Evolutionary conservation across 208 protist genomes (phyloP).

Genomic region (Leishmania gerbilli): DNA sequence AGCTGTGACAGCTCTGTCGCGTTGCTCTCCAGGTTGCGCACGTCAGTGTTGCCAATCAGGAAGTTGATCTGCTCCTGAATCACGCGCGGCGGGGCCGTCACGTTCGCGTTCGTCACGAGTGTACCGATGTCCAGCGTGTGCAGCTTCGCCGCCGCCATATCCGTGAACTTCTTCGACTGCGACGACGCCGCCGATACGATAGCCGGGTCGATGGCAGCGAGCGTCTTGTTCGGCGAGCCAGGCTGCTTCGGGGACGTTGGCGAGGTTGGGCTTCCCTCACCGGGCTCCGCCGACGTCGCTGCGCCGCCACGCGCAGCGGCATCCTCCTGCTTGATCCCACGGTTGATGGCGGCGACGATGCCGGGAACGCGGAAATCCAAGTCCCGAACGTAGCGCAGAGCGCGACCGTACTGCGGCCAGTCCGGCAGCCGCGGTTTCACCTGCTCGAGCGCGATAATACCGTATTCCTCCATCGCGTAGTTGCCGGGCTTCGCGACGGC

Average conservation of each 20-base stretch:
- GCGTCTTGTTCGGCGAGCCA: constrained; percentile 27
- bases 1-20: constrained; percentile 77
- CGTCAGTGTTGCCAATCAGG: constrained; percentile 90
- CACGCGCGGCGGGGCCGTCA: constrained; percentile 80
- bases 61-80: constrained; percentile 94
- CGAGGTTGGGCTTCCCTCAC: constrained; percentile 25
- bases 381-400: constrained; percentile 82
- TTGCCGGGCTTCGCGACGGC: constrained; percentile 90
- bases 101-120: constrained; percentile 67
- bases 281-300: constrained; percentile 13
- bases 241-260: constrained; percentile 28
- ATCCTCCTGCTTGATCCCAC: constrained; percentile 80
- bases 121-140: constrained; percentile 89
- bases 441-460: constrained; percentile 94
- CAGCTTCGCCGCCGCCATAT: constrained; percentile 64
- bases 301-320: constrained; percentile 30
- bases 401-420: constrained; percentile 94
- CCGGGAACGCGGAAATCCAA: constrained; percentile 89
- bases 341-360: constrained; percentile 88
- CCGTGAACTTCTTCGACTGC: constrained; percentile 41
- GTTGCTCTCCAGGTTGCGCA: constrained; percentile 84
- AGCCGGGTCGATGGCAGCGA: constrained; percentile 65
- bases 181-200: constrained; percentile 49
- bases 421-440: constrained; percentile 95
- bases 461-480: constrained; percentile 95